Evolutionary conservation across 2,329 filamentous ascomycete species (phyloP).

Genomic region (Trichoderma lentiforme): DNA sequence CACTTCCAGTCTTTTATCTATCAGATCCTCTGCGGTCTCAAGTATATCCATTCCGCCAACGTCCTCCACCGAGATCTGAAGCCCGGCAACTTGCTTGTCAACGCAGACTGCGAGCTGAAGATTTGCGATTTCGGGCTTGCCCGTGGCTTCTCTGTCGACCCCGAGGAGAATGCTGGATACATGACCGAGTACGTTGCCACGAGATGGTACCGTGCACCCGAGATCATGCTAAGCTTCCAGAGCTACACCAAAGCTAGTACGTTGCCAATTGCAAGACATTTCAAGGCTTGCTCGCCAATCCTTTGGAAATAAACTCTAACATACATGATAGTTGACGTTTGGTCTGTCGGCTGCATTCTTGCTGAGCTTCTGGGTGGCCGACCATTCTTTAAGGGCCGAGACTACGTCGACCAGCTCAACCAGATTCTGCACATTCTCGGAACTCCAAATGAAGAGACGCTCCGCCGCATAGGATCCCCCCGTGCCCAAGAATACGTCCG

Average conservation of each 20-base stretch:
- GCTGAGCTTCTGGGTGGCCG: conserved; percentile 93
- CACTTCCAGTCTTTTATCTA: conserved; percentile 99
- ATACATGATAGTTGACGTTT: conserved; percentile 75
- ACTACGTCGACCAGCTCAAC: conserved; percentile 99
- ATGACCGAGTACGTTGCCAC: conserved; percentile 99
- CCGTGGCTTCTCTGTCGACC: conserved; percentile 93
- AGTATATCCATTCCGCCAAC: conserved; percentile 99
- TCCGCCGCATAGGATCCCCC: conserved; percentile 89
- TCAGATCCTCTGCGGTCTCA: conserved; percentile 96
- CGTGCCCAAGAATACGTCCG: conserved; percentile 97
- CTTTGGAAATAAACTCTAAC: background rate
- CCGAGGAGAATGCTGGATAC: conserved; percentile 97
- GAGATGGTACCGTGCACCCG: conserved; percentile 89
- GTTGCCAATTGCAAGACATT: conserved; percentile 40
- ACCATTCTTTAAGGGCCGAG: conserved; percentile 98
- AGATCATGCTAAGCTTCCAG: conserved; percentile 99
- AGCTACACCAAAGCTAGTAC: conserved; percentile 99
- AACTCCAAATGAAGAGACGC: conserved; percentile 91
- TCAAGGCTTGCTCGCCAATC: background rate
- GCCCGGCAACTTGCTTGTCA: conserved; percentile 94
- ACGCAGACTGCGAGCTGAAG: conserved; percentile 98
- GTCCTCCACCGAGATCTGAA: conserved; percentile 96
- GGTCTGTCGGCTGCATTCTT: conserved; percentile 97
- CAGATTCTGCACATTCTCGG: conserved; percentile 98
- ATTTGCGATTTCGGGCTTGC: conserved; percentile 98